Percentiles rank a stretch among this genome's conserved stretches.
Conservation (phyloP, 2,329 filamentous ascomycete species). For the Pestalotiopsis sp. region DNA sequence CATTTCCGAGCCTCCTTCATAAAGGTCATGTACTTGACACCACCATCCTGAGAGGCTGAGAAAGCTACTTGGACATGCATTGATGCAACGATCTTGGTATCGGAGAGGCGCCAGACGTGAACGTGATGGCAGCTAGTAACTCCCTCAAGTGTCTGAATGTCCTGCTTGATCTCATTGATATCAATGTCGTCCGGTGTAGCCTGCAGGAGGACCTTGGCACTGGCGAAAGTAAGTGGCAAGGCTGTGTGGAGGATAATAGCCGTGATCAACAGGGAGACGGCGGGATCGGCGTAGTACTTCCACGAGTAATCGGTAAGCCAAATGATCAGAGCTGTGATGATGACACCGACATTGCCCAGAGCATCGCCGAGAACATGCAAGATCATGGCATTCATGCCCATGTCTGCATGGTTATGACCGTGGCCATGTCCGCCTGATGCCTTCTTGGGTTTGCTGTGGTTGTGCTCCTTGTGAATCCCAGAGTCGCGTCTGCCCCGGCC, state of each 20-base stretch:
- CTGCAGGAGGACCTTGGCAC: constrained; percentile 87
- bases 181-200: constrained; percentile 88
- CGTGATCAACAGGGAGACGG: constrained; percentile 93
- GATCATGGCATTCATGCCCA: constrained; percentile 92
- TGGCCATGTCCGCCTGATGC: constrained; percentile 48
- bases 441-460: constrained; percentile 75
- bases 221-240: constrained; percentile 77
- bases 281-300: constrained; percentile 87
- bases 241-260: constrained; percentile 74
- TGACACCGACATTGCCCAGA: constrained; percentile 85
- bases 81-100: constrained; percentile 90
- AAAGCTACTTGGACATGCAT: constrained; percentile 93
- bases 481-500: constrained; percentile 48
- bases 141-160: constrained; percentile 83
- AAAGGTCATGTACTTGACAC: constrained; percentile 85
- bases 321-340: constrained; percentile 81
- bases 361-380: constrained; percentile 81
- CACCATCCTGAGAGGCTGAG: constrained; percentile 80
- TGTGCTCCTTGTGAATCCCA: constrained; percentile 70
- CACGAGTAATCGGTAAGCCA: constrained; percentile 85
- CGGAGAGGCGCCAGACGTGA: constrained; percentile 96
- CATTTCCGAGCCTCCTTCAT: constrained; percentile 83
- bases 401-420: constrained; percentile 80
- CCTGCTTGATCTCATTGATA: constrained; percentile 87
- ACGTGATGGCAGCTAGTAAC: constrained; percentile 93